phyloP scores from a whole-genome alignment of 768 basidiomycete species.

The Termitomyces sp. region DNA sequence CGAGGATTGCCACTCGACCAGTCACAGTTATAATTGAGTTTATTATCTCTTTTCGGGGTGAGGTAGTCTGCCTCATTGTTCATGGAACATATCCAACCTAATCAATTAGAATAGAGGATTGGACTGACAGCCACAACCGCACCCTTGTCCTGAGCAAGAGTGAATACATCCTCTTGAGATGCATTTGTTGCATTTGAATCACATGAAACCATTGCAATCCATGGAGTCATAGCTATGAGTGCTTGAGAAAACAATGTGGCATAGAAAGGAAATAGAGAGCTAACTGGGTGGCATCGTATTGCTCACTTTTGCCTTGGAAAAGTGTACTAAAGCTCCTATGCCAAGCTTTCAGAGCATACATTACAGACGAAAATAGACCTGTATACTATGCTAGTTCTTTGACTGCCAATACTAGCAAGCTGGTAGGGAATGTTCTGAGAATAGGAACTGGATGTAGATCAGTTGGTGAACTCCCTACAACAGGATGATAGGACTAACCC shows the following conservation, averaged over 20 bases:
- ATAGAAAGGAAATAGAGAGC: slow-evolving; percentile 9
- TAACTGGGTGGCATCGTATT: slow-evolving; percentile 44
- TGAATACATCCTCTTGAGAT: slow-evolving; percentile 73
- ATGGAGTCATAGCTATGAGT: slow-evolving; percentile 63
- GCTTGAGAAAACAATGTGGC: background rate
- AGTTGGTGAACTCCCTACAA: background rate
- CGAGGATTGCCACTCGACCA: no score
- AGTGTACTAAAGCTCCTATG: slow-evolving; percentile 76
- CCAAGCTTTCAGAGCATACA: background rate
- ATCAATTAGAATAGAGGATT: background rate
- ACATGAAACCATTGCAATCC: slow-evolving; percentile 88
- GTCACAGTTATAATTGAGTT: no score
- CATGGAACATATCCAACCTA: no score
- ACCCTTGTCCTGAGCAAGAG: slow-evolving; percentile 70
- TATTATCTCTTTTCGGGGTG: no score
- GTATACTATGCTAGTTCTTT: slow-evolving; percentile 49
- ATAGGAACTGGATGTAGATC: slow-evolving; percentile 33
- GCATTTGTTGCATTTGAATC: slow-evolving; percentile 69
- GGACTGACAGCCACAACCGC: slow-evolving; percentile 70
- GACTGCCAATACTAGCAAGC: slow-evolving; percentile 43
- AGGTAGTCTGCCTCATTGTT: no score
- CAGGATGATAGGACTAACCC: slow-evolving; percentile 27
- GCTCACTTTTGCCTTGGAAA: slow-evolving; percentile 55
- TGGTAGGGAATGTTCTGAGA: slow-evolving; percentile 54
- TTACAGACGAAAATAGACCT: background rate